Conservation (phyloP, 495 filamentous ascomycete genomes). For the Podospora conica region DNA sequence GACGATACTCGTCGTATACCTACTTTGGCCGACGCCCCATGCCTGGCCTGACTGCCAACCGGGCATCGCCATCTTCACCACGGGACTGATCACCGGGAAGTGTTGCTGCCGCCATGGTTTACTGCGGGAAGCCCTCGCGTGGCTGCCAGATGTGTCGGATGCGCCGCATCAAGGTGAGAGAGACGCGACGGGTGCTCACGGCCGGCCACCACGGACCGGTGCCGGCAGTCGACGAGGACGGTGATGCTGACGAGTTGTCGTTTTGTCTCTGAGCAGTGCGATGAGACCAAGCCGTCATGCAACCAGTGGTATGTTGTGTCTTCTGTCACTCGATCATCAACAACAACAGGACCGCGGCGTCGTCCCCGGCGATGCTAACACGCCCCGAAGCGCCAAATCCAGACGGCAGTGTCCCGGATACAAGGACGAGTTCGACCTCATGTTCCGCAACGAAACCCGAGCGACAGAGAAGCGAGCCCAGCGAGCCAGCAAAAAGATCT, state of each 20-base stretch:
- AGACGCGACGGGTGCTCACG: constrained; percentile 12
- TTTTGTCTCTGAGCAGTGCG: constrained; percentile 45
- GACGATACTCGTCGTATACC: neutral
- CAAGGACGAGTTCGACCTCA: constrained; percentile 60
- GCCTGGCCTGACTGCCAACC: neutral
- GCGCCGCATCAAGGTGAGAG: constrained; percentile 61
- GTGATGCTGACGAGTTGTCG: neutral
- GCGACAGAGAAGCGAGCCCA: constrained; percentile 49
- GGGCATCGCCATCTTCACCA: neutral
- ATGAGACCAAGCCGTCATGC: constrained; percentile 62
- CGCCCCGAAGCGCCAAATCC: constrained; percentile 40
- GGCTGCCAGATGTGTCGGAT: constrained; percentile 68
- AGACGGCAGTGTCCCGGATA: constrained; percentile 64
- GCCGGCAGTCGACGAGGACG: neutral
- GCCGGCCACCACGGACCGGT: neutral
- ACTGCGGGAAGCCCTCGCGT: constrained; percentile 66
- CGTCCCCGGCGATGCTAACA: neutral
- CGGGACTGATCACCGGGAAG: neutral
- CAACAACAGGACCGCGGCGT: neutral
- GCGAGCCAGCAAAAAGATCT: constrained; percentile 31
- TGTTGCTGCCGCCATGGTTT: constrained; percentile 51
- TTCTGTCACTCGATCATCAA: neutral
- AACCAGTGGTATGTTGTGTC: constrained; percentile 48
- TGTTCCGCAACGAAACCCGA: constrained; percentile 61
- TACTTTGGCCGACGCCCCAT: neutral